Conservation (phyloP, 257 asterid species). For the Solanum paucissectum region DNA sequence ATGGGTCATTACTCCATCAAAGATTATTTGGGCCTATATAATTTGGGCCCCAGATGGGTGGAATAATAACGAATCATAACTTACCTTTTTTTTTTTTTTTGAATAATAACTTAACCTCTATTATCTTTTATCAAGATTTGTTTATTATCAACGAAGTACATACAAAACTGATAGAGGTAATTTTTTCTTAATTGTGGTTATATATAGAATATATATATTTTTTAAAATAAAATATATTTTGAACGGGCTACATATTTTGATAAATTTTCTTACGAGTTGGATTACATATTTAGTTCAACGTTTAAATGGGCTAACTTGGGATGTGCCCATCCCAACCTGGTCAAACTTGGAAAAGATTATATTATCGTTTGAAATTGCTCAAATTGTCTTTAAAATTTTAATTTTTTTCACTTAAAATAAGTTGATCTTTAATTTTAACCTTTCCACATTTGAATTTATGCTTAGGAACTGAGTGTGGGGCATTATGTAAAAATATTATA, state of each 20-base stretch:
- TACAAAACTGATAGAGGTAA: too few relatives aligned
- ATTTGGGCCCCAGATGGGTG: background rate
- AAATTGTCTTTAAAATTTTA: background rate
- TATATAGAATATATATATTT: too few relatives aligned
- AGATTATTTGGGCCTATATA: background rate
- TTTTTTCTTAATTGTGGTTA: background rate
- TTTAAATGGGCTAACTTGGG: background rate
- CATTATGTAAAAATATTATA: too few relatives aligned
- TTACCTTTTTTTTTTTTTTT: too few relatives aligned
- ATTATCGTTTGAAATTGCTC: background rate
- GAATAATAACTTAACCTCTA: background rate
- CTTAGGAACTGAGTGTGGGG: too few relatives aligned
- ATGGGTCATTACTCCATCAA: background rate
- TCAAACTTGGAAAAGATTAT: background rate
- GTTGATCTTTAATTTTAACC: background rate
- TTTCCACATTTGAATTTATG: background rate
- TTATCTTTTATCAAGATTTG: background rate
- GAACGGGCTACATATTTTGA: background rate
- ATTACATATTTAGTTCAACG: background rate
- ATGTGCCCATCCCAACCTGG: background rate
- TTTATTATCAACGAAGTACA: too few relatives aligned
- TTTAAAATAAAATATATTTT: too few relatives aligned
- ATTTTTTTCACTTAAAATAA: too few relatives aligned
- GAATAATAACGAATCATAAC: background rate
- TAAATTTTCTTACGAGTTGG: background rate